Evolutionary conservation across 2,329 filamentous ascomycete genomes (phyloP).

Genomic region (Penicillium sp.): DNA sequence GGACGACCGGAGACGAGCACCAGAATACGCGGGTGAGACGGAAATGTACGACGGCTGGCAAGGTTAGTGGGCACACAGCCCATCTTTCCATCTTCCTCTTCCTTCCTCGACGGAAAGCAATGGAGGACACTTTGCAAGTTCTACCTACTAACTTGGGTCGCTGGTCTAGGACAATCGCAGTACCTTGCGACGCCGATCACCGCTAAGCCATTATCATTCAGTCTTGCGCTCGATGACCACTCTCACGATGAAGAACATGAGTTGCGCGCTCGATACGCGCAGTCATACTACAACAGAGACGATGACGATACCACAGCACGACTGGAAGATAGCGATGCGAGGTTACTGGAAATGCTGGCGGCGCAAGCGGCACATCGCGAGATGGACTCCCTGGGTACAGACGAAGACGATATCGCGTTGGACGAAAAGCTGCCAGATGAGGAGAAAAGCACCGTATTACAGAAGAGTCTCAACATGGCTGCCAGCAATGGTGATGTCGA

Average conservation of each 20-base stretch:
- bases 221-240: conserved; percentile 75
- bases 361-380: conserved; percentile 85
- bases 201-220: conserved; percentile 80
- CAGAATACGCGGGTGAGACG: conserved; percentile 71
- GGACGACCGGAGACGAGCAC: conserved; percentile 73
- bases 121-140: neutral
- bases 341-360: conserved; percentile 92
- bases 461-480: conserved; percentile 88
- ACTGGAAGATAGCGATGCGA: conserved; percentile 73
- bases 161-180: conserved; percentile 78
- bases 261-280: conserved; percentile 31
- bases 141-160: neutral
- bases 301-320: conserved; percentile 40
- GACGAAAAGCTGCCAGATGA: conserved; percentile 69
- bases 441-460: conserved; percentile 76
- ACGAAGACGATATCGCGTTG: conserved; percentile 73
- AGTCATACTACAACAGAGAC: conserved; percentile 21
- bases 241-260: conserved; percentile 61
- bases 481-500: conserved; percentile 92
- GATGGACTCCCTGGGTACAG: conserved; percentile 62
- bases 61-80: conserved; percentile 54
- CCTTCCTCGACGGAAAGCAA: neutral
- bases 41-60: conserved; percentile 99
- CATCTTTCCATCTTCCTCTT: neutral
- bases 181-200: conserved; percentile 83